Base-by-base conservation (phyloP, 1,284 basidiomycete species). In the Microbotryomycetes sp. region DNA sequence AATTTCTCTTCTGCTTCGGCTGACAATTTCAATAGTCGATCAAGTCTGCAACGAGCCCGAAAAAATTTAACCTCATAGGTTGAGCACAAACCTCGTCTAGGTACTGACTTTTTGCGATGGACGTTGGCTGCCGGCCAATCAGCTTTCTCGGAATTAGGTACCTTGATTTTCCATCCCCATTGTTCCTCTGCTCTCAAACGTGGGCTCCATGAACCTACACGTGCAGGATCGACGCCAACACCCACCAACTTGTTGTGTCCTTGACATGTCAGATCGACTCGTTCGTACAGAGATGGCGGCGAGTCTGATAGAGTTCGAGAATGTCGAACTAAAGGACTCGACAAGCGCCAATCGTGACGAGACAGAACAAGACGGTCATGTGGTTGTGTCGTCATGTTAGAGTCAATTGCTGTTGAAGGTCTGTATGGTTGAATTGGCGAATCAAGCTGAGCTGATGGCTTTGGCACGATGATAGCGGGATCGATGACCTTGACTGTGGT, bases 271-370 rank as follows among this genome's bases (percentile, higher is more conserved):
- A 42, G 14, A 49, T 63, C 49, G 56, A 57, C 54, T 54, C 1
- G 56, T 26, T 30, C 50, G 58, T 26, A 63, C 31, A 42, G 36
- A 19, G 36, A 42, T 19, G 36, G 36, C 36, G 36, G 36, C n/a
- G n/a, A n/a, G n/a, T n/a, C n/a, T n/a, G n/a, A n/a, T n/a, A n/a
- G n/a, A n/a, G 5, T 48, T 55, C 51, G 49, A 48, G 7, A 28
- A 23, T 5, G 31, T 47, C 25, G 53, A 58, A 3, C 42, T 52
- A n/a, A 54, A 47, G 28, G 54, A 58, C 32, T 59, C 30, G 64
- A 66, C 47, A 71, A 50, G 9, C 70, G 66, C 70, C 70, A 71
- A 54, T 71, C 70, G 46, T 65, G 57, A 1, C 67, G 67, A 2
- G 67, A 66, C 9, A 54, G 23, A 55, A 71, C 67, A 12, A 66